A percentile compares a stretch with the other conserved stretches of the same genome.
These are phyloP conservation scores for Hsuehochloa calcarea DNA, from an alignment of 176 grass and related monocot species.

Conservation along the genomic window DNA sequence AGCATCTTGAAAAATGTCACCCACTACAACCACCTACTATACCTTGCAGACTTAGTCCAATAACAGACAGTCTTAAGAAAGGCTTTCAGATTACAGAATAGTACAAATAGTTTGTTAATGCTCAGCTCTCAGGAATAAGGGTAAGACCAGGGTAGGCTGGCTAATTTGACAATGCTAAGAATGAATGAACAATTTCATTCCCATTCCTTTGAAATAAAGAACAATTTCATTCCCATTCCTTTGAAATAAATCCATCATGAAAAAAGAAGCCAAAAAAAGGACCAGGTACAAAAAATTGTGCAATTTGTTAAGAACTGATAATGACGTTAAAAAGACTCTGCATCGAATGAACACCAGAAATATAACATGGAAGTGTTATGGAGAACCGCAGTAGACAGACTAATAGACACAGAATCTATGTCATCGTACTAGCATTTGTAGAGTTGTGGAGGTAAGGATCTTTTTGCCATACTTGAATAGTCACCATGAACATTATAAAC, in stretches of 20 bases:
- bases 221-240: not conserved
- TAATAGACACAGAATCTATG: not conserved
- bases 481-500: not conserved
- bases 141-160: not conserved
- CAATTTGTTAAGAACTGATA: not conserved
- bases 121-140: constrained; percentile 10
- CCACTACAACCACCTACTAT: not conserved
- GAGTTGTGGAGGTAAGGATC: not conserved
- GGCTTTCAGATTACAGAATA: not conserved
- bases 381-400: not conserved
- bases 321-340: not conserved
- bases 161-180: not conserved
- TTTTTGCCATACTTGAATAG: not conserved
- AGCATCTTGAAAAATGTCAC: constrained; percentile 6
- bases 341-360: not conserved
- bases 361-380: not conserved
- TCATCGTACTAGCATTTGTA: not conserved
- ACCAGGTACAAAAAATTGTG: not conserved
- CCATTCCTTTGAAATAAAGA: not conserved
- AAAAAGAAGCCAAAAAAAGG: not conserved
- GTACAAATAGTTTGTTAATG: not conserved
- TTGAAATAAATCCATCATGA: not conserved
- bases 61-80: not conserved
- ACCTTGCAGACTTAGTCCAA: not conserved
- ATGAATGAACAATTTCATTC: not conserved